Percentiles rank a stretch among this genome's conserved stretches.
Evolutionary conservation across 306 rosid genomes (phyloP).

Genomic region (Cicer cuneatum): DNA sequence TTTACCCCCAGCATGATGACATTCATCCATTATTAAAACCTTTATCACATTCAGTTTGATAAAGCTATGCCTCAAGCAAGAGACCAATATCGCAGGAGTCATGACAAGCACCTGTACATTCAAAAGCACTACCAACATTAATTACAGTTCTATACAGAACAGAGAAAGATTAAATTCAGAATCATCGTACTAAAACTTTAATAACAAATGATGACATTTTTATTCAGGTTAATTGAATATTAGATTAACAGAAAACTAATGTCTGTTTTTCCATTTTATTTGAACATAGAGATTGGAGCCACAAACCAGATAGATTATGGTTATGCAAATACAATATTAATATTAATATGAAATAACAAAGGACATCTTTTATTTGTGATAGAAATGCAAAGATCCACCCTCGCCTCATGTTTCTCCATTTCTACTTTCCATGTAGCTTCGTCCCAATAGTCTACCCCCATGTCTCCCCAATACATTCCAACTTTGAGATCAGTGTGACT

Average conservation of each 20-base stretch:
- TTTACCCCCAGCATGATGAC: slow-evolving; percentile 81
- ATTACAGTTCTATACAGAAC: neutral
- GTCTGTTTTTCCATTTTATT: no score
- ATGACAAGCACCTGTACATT: slow-evolving; percentile 76
- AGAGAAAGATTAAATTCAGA: slow-evolving; percentile 29
- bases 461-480: slow-evolving; percentile 76
- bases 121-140: slow-evolving; percentile 29
- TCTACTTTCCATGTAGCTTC: slow-evolving; percentile 60
- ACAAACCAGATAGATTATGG: neutral
- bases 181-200: slow-evolving; percentile 1
- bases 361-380: neutral
- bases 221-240: slow-evolving; percentile 3
- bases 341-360: slow-evolving; percentile 26
- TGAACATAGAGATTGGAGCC: neutral
- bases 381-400: slow-evolving; percentile 28
- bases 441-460: slow-evolving; percentile 82
- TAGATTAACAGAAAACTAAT: neutral
- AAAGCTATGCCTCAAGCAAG: slow-evolving; percentile 71
- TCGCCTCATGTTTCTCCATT: slow-evolving; percentile 68
- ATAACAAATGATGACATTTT: neutral
- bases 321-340: neutral
- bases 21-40: slow-evolving; percentile 84
- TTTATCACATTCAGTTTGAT: slow-evolving; percentile 72
- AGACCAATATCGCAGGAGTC: slow-evolving; percentile 82
- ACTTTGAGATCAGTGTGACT: slow-evolving; percentile 70